A percentile compares a stretch with the other conserved stretches of the same genome.
phyloP scores from a whole-genome alignment of 352 stramenopile species.

The Phytophthora tubulina region DNA sequence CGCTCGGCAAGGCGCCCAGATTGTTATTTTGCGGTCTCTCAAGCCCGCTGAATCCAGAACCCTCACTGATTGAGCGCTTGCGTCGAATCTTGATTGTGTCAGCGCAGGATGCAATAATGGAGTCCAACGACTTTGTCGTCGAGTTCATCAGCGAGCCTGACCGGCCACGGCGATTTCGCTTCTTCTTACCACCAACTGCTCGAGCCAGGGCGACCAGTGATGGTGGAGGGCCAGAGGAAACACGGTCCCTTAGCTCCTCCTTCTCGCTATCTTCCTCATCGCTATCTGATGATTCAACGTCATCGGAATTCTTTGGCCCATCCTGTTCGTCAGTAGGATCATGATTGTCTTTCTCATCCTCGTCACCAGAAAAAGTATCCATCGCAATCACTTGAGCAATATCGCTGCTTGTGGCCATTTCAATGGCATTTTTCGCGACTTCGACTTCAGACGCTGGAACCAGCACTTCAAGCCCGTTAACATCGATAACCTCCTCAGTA shows the following conservation, averaged over 20 bases:
- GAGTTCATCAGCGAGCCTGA: conserved; percentile 72
- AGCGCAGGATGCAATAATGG: conserved; percentile 66
- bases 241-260: conserved; percentile 61
- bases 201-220: conserved; percentile 37
- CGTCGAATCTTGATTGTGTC: conserved; percentile 58
- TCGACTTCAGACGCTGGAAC: conserved; percentile 21
- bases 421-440: conserved; percentile 68
- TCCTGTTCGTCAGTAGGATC: conserved; percentile 38
- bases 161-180: conserved; percentile 47
- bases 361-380: conserved; percentile 56
- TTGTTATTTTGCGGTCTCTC: conserved; percentile 42
- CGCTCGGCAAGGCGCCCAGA: conserved; percentile 47
- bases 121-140: conserved; percentile 76
- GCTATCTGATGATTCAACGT: conserved; percentile 30
- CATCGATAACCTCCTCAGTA: conserved; percentile 30
- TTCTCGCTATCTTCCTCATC: conserved; percentile 47
- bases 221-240: conserved; percentile 64
- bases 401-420: conserved; percentile 78
- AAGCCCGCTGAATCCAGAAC: conserved; percentile 40
- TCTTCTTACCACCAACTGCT: conserved; percentile 52
- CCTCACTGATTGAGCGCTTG: conserved; percentile 71
- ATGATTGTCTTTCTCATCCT: conserved; percentile 43
- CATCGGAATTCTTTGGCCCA: conserved; percentile 27
- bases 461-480: conserved; percentile 26
- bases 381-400: conserved; percentile 75